Percentiles rank a stretch among this genome's conserved stretches.
These are phyloP conservation scores for Ceratocystiopsis minuta DNA, from an alignment of 2,329 filamentous ascomycete species.

Conservation along the genomic window DNA sequence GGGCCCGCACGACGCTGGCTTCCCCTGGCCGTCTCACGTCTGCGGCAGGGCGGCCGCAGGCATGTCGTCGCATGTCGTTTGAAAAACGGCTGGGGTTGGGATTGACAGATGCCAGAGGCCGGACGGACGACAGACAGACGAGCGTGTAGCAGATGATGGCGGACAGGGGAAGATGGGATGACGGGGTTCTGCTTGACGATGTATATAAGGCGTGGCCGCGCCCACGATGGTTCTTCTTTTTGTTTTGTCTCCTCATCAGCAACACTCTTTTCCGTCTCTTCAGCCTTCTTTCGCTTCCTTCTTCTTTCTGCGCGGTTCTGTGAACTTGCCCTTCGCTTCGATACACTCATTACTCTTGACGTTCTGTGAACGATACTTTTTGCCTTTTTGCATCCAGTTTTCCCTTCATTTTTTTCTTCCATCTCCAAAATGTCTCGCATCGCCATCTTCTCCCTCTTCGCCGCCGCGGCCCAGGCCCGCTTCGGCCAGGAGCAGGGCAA, in stretches of 20 bases:
- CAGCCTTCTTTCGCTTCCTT: neutral
- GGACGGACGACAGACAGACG: too few species aligned
- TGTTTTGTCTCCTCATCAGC: neutral
- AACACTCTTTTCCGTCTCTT: neutral
- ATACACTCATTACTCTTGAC: neutral
- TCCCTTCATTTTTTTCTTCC: neutral
- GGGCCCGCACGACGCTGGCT: too few species aligned
- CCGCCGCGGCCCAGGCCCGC: slow-evolving; percentile 22
- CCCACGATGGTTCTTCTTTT: too few species aligned
- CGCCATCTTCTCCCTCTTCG: slow-evolving; percentile 15
- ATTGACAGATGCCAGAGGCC: too few species aligned
- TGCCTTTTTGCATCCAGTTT: neutral
- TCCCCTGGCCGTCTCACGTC: too few species aligned
- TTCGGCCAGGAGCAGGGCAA: slow-evolving; percentile 43
- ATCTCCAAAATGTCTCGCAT: slow-evolving; percentile 12
- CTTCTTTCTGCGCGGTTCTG: slow-evolving; percentile 8
- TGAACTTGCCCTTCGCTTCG: slow-evolving; percentile 5
- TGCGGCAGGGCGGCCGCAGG: too few species aligned
- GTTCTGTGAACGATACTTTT: slow-evolving; percentile 5
- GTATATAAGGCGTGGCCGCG: too few species aligned
- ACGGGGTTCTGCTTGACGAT: too few species aligned
- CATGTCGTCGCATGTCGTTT: too few species aligned
- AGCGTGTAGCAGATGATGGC: too few species aligned
- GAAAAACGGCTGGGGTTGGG: too few species aligned
- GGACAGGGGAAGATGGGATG: too few species aligned